Percentiles rank a stretch among this genome's conserved stretches.
Conservation (phyloP, 2,329 filamentous ascomycete species). For the Xylariaceae sp. region DNA sequence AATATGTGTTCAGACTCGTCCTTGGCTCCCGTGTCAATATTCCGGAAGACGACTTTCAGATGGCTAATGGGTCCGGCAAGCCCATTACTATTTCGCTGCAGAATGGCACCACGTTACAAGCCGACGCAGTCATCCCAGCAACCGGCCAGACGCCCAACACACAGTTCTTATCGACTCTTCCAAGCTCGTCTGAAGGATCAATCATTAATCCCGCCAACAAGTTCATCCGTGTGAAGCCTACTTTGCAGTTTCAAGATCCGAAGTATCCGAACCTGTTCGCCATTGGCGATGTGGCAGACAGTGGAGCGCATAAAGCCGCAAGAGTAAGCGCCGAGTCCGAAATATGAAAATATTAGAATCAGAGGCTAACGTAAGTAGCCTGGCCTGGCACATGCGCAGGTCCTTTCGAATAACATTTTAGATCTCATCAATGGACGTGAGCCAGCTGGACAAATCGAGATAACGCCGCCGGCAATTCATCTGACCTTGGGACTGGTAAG, state of each 20-base stretch:
- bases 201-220: constrained; percentile 29
- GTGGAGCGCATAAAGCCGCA: constrained; percentile 40
- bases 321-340: constrained; percentile 15
- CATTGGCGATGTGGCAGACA: constrained; percentile 49
- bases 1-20: constrained; percentile 12
- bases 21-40: constrained; percentile 27
- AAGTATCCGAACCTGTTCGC: constrained; percentile 44
- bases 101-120: constrained; percentile 30
- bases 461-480: constrained; percentile 36
- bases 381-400: constrained; percentile 39
- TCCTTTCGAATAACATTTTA: constrained; percentile 44
- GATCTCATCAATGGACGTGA: constrained; percentile 34
- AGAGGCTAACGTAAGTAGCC: constrained; percentile 20
- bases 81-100: constrained; percentile 29
- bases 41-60: constrained; percentile 24
- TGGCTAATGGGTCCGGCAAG: constrained; percentile 4
- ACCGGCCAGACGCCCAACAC: constrained; percentile 48
- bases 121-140: constrained; percentile 43
- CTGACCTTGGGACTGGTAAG: constrained; percentile 37
- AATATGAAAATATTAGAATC: too few species aligned
- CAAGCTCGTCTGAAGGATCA: constrained; percentile 15
- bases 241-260: constrained; percentile 41
- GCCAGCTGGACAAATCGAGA: constrained; percentile 27
- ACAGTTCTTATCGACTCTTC: constrained; percentile 31
- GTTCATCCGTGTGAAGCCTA: constrained; percentile 40